These are phyloP conservation scores for Mycena epipterygia DNA, from an alignment of 768 basidiomycete species.

Conservation along the genomic window DNA sequence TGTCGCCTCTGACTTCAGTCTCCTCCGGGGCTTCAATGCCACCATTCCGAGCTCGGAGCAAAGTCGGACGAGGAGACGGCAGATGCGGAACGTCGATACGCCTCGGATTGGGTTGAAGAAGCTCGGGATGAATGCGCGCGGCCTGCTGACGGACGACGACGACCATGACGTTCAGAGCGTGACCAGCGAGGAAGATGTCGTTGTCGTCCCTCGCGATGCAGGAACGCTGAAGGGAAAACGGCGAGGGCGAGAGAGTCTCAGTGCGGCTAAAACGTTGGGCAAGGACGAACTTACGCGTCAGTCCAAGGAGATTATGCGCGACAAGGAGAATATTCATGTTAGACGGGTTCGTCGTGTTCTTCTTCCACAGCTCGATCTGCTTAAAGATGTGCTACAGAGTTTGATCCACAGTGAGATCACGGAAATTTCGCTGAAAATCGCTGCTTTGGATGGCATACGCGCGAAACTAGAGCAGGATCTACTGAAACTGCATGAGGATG, in stretches of 20 bases:
- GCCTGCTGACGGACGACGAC: conserved; percentile 72
- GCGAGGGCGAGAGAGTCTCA: conserved; percentile 75
- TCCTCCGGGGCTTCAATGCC: conserved; percentile 93
- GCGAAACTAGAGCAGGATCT: conserved; percentile 86
- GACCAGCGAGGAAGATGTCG: conserved; percentile 84
- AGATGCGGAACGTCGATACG: conserved; percentile 84
- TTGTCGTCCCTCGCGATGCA: conserved; percentile 65
- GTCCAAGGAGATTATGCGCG: conserved; percentile 85
- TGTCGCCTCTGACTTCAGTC: conserved; percentile 79
- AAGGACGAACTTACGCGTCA: conserved; percentile 89
- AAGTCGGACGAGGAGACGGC: conserved; percentile 79
- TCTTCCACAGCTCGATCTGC: conserved; percentile 22
- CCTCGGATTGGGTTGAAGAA: conserved; percentile 84
- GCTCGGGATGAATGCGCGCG: conserved; percentile 83
- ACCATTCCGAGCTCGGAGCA: conserved; percentile 93
- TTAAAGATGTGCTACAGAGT: conserved; percentile 61
- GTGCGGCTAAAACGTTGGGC: conserved; percentile 78
- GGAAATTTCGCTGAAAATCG: conserved; percentile 93
- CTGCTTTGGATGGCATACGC: conserved; percentile 84
- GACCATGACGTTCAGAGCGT: conserved; percentile 71
- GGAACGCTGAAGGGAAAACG: conserved; percentile 55
- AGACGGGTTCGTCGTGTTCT: conserved; percentile 72
- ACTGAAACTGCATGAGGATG: conserved; percentile 92
- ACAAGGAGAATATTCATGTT: conserved; percentile 94
- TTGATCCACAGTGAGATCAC: conserved; percentile 89